Evolutionary conservation across 2,329 filamentous ascomycete species (phyloP), one percentile per base, ranked within the genome.

Genomic region (Eutypella sp.): DNA sequence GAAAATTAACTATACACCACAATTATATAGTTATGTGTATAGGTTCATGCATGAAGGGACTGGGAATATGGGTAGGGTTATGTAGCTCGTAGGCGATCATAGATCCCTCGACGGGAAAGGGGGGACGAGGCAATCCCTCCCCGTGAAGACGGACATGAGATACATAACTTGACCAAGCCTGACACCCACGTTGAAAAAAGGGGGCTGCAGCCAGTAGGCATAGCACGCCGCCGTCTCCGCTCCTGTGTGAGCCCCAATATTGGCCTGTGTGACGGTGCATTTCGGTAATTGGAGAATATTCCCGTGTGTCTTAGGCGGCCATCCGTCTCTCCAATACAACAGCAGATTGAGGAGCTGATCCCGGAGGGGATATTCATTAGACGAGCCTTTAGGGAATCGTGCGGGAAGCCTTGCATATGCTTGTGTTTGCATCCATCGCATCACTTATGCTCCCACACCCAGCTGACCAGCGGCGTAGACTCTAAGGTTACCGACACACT

Each of bases 251-350:
- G 36, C 42, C 42, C 52, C 31, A 43, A 51, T 44, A 42, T 46
- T 47, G 42, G 41, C 46, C 52, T 49, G 57, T 57, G 47, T 47
- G 31, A 58, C 56, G n/a, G 40, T 47, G 36, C 46, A 49, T 54
- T 44, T 60, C 58, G 53, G 55, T 58, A 58, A 61, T 58, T 60
- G 53, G 49, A 46, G 49, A 55, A 50, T 56, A 55, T 55, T 58
- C 48, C 60, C 56, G 60, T 49, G 46, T 59, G 60, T 61, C 52
- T 62, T 51, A 57, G 52, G 50, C 47, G 34, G 27, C 53, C 48
- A 48, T 45, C 48, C 54, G 47, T 55, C 46, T 50, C 52, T 52
- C 31, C 45, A 38, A 48, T 39, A 39, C 36, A 33, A 33, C 29
- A 6, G 13, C 29, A 33, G 16, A n/a, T 33, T n/a, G 22, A 22